Conservation (phyloP, 192 early-diverging fungal species). For the Backusella australiensis region DNA sequence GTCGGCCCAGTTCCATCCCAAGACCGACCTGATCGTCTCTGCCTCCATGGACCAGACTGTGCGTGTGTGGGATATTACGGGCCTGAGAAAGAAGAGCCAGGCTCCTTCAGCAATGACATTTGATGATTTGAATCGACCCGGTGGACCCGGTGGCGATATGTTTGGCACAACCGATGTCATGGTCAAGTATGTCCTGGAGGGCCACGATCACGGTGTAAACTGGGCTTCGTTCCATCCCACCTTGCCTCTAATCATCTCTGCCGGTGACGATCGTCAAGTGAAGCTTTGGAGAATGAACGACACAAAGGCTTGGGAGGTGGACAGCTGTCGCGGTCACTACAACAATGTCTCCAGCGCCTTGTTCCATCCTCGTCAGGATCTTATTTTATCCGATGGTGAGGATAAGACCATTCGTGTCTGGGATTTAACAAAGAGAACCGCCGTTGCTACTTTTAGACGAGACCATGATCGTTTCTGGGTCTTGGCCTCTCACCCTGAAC, state of each 20-base stretch:
- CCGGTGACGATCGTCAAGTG: slow-evolving; percentile 95
- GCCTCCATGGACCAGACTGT: slow-evolving; percentile 97
- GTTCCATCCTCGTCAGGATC: slow-evolving; percentile 96
- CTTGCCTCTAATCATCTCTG: slow-evolving; percentile 93
- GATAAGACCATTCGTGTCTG: slow-evolving; percentile 98
- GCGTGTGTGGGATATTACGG: slow-evolving; percentile 99
- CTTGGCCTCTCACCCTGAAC: slow-evolving; percentile 91
- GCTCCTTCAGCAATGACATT: slow-evolving; percentile 56
- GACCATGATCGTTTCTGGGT: slow-evolving; percentile 98
- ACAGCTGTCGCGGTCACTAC: slow-evolving; percentile 98
- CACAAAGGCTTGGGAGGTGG: slow-evolving; percentile 99
- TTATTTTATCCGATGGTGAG: slow-evolving; percentile 92
- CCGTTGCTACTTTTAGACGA: slow-evolving; percentile 93
- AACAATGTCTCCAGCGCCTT: slow-evolving; percentile 93
- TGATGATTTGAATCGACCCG: slow-evolving; percentile 49
- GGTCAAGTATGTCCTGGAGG: slow-evolving; percentile 98
- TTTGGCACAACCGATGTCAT: slow-evolving; percentile 96
- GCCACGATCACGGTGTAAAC: slow-evolving; percentile 96
- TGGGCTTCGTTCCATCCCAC: slow-evolving; percentile 98
- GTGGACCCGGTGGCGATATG: slow-evolving; percentile 81
- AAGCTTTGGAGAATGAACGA: slow-evolving; percentile 99
- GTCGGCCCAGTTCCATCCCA: slow-evolving; percentile 98
- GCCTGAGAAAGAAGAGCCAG: slow-evolving; percentile 80
- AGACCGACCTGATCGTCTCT: slow-evolving; percentile 94
- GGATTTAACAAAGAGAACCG: slow-evolving; percentile 95